A percentile compares a stretch with the other conserved stretches of the same genome.
These are phyloP conservation scores for Pholiota adiposa DNA, from an alignment of 1,284 basidiomycete species.

Conservation along the genomic window DNA sequence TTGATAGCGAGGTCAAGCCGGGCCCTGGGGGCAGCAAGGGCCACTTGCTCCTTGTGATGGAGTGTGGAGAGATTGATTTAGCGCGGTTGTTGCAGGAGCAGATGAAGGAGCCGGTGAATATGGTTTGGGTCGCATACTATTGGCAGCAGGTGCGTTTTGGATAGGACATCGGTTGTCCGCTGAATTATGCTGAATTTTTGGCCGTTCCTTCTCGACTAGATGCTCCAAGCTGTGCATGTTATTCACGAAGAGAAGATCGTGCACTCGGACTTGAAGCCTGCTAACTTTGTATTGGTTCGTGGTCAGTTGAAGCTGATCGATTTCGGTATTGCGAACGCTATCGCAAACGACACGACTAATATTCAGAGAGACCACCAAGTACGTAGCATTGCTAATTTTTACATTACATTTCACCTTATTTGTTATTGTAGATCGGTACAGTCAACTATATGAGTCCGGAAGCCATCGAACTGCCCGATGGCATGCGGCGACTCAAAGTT, in stretches of 20 bases:
- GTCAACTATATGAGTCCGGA: slow-evolving; percentile 98
- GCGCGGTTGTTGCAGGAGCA: slow-evolving; percentile 83
- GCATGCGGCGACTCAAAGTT: slow-evolving; percentile 79
- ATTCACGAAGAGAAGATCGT: slow-evolving; percentile 97
- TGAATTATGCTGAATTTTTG: background rate
- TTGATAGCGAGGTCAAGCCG: slow-evolving; percentile 82
- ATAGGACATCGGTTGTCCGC: background rate
- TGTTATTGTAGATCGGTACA: slow-evolving; percentile 73
- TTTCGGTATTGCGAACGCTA: slow-evolving; percentile 96
- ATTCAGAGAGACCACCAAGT: slow-evolving; percentile 95
- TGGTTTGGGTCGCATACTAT: slow-evolving; percentile 92
- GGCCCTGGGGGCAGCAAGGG: slow-evolving; percentile 69
- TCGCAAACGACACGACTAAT: slow-evolving; percentile 96
- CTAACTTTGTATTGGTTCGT: slow-evolving; percentile 94
- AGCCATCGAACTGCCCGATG: slow-evolving; percentile 83
- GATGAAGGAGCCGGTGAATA: slow-evolving; percentile 80
- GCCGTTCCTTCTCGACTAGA: slow-evolving; percentile 53
- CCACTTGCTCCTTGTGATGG: slow-evolving; percentile 85
- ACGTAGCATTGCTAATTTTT: slow-evolving; percentile 2
- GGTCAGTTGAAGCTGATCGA: slow-evolving; percentile 95
- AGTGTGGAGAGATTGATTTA: slow-evolving; percentile 91
- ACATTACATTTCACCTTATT: background rate
- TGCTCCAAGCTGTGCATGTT: slow-evolving; percentile 94
- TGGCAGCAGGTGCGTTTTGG: slow-evolving; percentile 83
- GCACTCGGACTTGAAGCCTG: slow-evolving; percentile 95